These are phyloP conservation scores for Coemansia sp. DNA, from an alignment of 192 early-diverging fungal species.

Conservation along the genomic window DNA sequence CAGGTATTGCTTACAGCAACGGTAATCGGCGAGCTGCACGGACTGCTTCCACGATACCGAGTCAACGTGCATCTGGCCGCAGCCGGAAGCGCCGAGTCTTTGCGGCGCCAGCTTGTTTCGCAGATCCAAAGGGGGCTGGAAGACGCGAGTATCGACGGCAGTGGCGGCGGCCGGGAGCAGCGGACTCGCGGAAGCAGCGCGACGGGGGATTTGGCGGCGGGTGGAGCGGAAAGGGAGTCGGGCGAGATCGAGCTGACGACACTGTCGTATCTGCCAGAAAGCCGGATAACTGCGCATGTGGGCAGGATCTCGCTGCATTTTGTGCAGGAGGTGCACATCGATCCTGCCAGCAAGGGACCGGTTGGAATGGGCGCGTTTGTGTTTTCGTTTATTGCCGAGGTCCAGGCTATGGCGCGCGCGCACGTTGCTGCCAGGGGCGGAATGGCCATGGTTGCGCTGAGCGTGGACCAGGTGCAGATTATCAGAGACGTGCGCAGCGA, in stretches of 20 bases:
- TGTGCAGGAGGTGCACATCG: slow-evolving; percentile 63
- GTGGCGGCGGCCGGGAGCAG: neutral
- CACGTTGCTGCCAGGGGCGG: slow-evolving; percentile 69
- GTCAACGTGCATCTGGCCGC: slow-evolving; percentile 13
- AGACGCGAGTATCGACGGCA: neutral
- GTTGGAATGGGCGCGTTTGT: slow-evolving; percentile 75
- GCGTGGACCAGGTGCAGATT: slow-evolving; percentile 63
- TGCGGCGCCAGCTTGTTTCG: no score
- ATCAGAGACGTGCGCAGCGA: slow-evolving; percentile 68
- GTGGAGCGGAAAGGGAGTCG: slow-evolving; percentile 2
- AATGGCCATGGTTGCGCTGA: slow-evolving; percentile 66
- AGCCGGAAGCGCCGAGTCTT: neutral
- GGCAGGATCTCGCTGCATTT: slow-evolving; percentile 78
- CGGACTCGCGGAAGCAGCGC: neutral
- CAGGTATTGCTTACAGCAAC: slow-evolving; percentile 62
- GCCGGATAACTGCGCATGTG: slow-evolving; percentile 54
- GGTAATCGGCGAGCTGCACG: slow-evolving; percentile 24
- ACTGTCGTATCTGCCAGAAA: slow-evolving; percentile 61
- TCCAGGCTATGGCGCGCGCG: slow-evolving; percentile 63
- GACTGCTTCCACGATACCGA: slow-evolving; percentile 17
- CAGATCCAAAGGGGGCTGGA: no score
- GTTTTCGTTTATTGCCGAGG: slow-evolving; percentile 63
- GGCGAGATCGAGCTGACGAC: slow-evolving; percentile 65
- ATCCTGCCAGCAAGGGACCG: slow-evolving; percentile 33
- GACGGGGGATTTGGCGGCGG: no score